Percentiles rank a stretch among this genome's conserved stretches.
These are phyloP conservation scores for Paxillus involutus DNA, from an alignment of 768 basidiomycete species.

Conservation along the genomic window DNA sequence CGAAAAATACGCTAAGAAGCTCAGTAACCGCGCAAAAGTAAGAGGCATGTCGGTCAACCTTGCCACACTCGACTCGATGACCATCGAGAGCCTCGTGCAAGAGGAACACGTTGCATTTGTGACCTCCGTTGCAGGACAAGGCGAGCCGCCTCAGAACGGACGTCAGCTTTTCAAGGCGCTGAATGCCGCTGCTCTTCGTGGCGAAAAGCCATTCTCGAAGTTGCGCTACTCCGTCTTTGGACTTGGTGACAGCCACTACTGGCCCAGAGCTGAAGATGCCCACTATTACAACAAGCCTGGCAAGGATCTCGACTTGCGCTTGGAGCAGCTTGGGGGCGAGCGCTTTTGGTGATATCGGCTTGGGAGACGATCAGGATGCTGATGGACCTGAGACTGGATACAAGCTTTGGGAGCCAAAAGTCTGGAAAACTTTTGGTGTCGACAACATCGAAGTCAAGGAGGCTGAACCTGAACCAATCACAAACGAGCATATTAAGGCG, in stretches of 20 bases:
- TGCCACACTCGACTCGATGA: conserved; percentile 77
- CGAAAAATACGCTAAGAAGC: conserved; percentile 93
- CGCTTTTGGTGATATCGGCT: conserved; percentile 72
- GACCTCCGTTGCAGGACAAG: conserved; percentile 94
- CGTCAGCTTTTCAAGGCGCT: conserved; percentile 86
- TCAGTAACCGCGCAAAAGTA: conserved; percentile 78
- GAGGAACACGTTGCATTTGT: conserved; percentile 82
- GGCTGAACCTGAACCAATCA: conserved; percentile 94
- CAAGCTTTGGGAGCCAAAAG: conserved; percentile 87
- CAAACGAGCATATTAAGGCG: conserved; percentile 99
- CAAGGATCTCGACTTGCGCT: conserved; percentile 82
- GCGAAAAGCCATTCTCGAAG: conserved; percentile 57
- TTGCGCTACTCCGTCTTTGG: conserved; percentile 85
- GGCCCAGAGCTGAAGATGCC: conserved; percentile 96
- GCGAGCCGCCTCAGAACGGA: conserved; percentile 97
- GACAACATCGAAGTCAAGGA: conserved; percentile 86
- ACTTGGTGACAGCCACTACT: conserved; percentile 99
- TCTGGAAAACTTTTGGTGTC: conserved; percentile 96
- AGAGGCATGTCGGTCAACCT: conserved; percentile 79
- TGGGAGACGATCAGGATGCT: conserved; percentile 97
- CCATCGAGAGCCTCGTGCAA: conserved; percentile 69
- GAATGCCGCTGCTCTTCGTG: conserved; percentile 54
- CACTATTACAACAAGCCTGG: conserved; percentile 97
- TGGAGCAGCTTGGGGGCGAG: conserved; percentile 78
- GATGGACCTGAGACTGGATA: conserved; percentile 97